These are phyloP conservation scores for Irpex lacteus DNA, from an alignment of 1,284 basidiomycete species.

Conservation along the genomic window DNA sequence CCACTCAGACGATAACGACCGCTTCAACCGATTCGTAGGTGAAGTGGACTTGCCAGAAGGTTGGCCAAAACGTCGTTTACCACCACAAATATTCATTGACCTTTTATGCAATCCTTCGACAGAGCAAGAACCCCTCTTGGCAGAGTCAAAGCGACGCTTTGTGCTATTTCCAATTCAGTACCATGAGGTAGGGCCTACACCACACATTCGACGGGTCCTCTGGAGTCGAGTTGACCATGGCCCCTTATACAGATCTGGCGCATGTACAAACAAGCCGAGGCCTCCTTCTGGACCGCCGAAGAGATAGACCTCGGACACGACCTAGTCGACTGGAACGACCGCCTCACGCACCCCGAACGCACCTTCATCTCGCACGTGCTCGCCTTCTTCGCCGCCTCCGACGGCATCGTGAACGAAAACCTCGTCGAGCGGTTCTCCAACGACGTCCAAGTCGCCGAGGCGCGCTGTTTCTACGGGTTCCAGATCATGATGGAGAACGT, in stretches of 20 bases:
- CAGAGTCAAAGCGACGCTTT: constrained; percentile 79
- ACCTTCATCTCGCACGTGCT: constrained; percentile 97
- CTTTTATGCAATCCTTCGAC: background rate
- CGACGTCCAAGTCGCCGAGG: constrained; percentile 94
- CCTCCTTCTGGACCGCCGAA: constrained; percentile 97
- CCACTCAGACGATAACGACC: constrained; percentile 11
- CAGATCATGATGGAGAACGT: constrained; percentile 99
- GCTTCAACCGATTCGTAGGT: constrained; percentile 50
- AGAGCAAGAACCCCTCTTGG: constrained; percentile 80
- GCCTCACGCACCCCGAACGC: constrained; percentile 90
- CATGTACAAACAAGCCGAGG: constrained; percentile 93
- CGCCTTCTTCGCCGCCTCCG: constrained; percentile 95
- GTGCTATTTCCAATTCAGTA: constrained; percentile 96
- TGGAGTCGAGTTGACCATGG: background rate
- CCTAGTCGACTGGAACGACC: constrained; percentile 89
- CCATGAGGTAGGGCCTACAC: constrained; percentile 62
- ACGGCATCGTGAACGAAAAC: constrained; percentile 99
- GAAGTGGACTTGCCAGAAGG: constrained; percentile 65
- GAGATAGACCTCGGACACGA: constrained; percentile 98
- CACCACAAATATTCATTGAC: background rate
- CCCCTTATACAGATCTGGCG: constrained; percentile 77
- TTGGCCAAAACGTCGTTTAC: constrained; percentile 34
- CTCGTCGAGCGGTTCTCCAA: constrained; percentile 93
- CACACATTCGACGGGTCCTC: background rate
- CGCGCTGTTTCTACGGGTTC: constrained; percentile 98